Evolutionary conservation across 2,329 filamentous ascomycete genomes (phyloP).

Genomic region (Phyllosticta citribraziliensis): DNA sequence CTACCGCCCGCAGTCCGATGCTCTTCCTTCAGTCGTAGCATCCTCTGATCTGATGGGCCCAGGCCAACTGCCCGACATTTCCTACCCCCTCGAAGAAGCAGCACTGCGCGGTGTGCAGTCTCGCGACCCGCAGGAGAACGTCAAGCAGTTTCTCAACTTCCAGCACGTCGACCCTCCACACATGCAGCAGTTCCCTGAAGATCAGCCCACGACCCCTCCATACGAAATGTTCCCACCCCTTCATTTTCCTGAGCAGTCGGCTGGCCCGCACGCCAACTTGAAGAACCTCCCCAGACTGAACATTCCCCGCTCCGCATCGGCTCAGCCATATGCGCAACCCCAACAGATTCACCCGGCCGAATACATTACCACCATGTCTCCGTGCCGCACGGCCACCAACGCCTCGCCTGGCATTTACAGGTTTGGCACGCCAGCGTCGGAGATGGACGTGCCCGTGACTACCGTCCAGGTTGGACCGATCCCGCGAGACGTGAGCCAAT

Average conservation of each 20-base stretch:
- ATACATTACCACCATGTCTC: slow-evolving; percentile 24
- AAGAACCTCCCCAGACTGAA: slow-evolving; percentile 46
- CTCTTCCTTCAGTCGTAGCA: slow-evolving; percentile 72
- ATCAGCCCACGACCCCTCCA: slow-evolving; percentile 29
- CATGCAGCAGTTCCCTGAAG: slow-evolving; percentile 59
- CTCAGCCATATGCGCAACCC: slow-evolving; percentile 16
- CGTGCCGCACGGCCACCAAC: slow-evolving; percentile 33
- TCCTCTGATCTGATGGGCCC: slow-evolving; percentile 85
- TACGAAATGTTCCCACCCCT: slow-evolving; percentile 31
- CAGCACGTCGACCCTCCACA: slow-evolving; percentile 54
- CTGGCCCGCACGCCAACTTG: slow-evolving; percentile 42
- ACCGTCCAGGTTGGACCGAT: slow-evolving; percentile 61
- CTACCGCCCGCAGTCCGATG: slow-evolving; percentile 62
- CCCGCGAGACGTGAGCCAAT: slow-evolving; percentile 72
- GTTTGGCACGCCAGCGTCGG: slow-evolving; percentile 78
- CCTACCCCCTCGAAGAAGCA: slow-evolving; percentile 55
- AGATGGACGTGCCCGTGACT: slow-evolving; percentile 77
- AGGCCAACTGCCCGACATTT: slow-evolving; percentile 51
- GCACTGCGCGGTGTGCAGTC: slow-evolving; percentile 58
- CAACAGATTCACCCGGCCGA: slow-evolving; percentile 17
- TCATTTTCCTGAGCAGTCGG: slow-evolving; percentile 28
- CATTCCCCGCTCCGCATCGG: slow-evolving; percentile 40
- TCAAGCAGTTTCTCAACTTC: slow-evolving; percentile 81
- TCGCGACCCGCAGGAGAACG: slow-evolving; percentile 83
- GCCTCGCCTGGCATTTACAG: slow-evolving; percentile 57